Evolutionary conservation across 345 rosid species (phyloP), one percentile per base, ranked within the genome.

Genomic region (Pugionium dolabratum): DNA sequence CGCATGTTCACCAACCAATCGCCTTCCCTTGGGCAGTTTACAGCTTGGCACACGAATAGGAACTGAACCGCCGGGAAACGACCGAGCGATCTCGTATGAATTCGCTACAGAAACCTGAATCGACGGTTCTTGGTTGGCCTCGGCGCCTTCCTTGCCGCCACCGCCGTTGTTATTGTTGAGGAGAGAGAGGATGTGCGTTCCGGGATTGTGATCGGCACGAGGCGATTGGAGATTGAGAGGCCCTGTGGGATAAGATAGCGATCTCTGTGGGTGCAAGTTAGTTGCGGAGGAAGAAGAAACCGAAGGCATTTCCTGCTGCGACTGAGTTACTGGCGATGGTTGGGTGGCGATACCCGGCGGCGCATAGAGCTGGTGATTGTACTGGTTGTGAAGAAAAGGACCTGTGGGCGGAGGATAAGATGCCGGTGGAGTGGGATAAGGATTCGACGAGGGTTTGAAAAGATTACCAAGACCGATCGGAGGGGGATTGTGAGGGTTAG

Each of bases 111-210:
- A 76, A 50, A 36, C 5, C 28, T 54, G 75, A 69, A 25, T 39
- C 44, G 77, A 52, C 49, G 65, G 66, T 5, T 82, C 80, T 27
- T 71, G 83, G 53, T 56, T 78, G 25, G 34, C 11, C 18, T 65
- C 31, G 26, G 66, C 51, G 49, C 32, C 59, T 44, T 42, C 33
- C 18, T 35, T 30, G 55, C 10, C 56, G 47, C 53, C 58, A 45
- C 66, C 76, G 47, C 30, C 54, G 57, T 58, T 52, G 59, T 51
- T 69, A 64, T 59, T 57, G 49, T 80, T 77, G 57, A 89, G 84
- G 5, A 89, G 85, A 54, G 96, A 91, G 63, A 86, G 85, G 67
- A 86, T 80, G 10, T 79, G 90, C 63, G 84, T 81, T 3, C 98
- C 96, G 9, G 84, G 78, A 65, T 79, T 83, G 76, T 51, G 70